Conservation (phyloP, 768 basidiomycete species). For the Kwoniella sp. region DNA sequence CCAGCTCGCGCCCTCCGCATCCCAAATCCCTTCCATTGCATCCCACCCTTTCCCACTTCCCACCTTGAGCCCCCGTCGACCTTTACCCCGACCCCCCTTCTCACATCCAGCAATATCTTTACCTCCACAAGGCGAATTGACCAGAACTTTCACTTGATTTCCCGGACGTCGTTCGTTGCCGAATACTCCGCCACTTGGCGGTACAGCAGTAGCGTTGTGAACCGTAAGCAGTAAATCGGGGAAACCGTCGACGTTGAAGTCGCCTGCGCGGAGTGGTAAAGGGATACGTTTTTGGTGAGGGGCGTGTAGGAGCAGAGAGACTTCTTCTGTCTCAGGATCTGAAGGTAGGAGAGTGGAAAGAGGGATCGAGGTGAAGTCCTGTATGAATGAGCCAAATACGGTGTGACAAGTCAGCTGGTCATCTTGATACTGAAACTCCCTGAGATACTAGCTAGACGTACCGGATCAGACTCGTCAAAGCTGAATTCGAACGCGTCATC, state of each 20-base stretch:
- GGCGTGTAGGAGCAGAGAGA: conserved; percentile 64
- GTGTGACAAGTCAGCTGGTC: not conserved
- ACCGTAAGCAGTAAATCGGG: conserved; percentile 76
- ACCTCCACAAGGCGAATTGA: conserved; percentile 51
- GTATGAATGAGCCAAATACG: conserved; percentile 57
- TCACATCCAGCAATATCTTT: conserved; percentile 39
- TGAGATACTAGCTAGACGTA: conserved; percentile 52
- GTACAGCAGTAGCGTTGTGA: conserved; percentile 56
- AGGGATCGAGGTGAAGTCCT: conserved; percentile 65
- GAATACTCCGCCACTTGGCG: conserved; percentile 55
- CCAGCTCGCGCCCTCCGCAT: conserved; percentile 76
- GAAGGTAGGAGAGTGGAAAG: conserved; percentile 65
- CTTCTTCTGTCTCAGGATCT: conserved; percentile 32
- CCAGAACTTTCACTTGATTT: conserved; percentile 51
- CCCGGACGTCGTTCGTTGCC: conserved; percentile 34
- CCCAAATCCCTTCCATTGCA: conserved; percentile 67
- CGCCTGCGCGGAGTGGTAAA: conserved; percentile 77
- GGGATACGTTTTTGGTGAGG: conserved; percentile 73
- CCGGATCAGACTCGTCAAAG: conserved; percentile 58
- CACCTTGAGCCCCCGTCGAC: conserved; percentile 67
- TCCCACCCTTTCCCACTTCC: conserved; percentile 63
- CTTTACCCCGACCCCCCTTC: conserved; percentile 49
- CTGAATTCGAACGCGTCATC: conserved; percentile 82
- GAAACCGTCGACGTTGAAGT: conserved; percentile 90
- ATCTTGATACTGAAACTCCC: not conserved